phyloP scores from a whole-genome alignment of 2,329 filamentous ascomycete species.

The Aspergillus fructus region DNA sequence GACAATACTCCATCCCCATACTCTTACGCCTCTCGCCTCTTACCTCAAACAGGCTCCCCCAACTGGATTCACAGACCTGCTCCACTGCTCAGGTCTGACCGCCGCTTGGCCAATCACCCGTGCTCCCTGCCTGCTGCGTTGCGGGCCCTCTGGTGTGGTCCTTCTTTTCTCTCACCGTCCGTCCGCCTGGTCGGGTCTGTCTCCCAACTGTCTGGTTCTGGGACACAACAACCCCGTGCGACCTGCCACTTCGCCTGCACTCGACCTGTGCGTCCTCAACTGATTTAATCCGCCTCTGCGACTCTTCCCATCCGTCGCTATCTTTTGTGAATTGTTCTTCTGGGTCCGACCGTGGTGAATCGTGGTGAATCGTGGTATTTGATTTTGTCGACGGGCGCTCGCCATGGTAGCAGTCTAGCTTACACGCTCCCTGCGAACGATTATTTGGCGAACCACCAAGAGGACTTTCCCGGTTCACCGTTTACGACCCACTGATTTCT shows the following conservation, averaged over 20 bases:
- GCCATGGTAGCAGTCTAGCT: not conserved
- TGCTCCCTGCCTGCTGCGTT: constrained; percentile 1
- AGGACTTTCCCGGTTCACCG: not conserved
- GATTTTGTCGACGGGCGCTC: not conserved
- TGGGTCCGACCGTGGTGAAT: not conserved
- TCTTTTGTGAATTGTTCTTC: not conserved
- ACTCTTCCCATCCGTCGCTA: not conserved
- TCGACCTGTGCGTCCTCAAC: not conserved
- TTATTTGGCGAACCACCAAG: not conserved
- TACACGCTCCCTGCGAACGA: not conserved
- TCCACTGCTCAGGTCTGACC: constrained; percentile 14
- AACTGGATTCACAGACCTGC: not conserved
- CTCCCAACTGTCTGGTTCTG: constrained; percentile 26
- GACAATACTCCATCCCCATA: not conserved
- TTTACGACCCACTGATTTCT: not conserved
- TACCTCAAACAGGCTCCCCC: not conserved
- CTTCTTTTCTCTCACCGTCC: constrained; percentile 15
- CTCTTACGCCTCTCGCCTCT: not conserved
- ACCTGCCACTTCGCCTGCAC: constrained; percentile 13
- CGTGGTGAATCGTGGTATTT: not conserved
- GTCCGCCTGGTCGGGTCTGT: constrained; percentile 25
- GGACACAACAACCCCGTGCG: constrained; percentile 15
- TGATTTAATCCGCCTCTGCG: not conserved
- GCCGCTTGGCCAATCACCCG: constrained; percentile 22
- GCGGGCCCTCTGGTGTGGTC: not conserved